Evolutionary conservation across 305 asterid species (phyloP).

Genomic region (Fraxinus angustifolia): DNA sequence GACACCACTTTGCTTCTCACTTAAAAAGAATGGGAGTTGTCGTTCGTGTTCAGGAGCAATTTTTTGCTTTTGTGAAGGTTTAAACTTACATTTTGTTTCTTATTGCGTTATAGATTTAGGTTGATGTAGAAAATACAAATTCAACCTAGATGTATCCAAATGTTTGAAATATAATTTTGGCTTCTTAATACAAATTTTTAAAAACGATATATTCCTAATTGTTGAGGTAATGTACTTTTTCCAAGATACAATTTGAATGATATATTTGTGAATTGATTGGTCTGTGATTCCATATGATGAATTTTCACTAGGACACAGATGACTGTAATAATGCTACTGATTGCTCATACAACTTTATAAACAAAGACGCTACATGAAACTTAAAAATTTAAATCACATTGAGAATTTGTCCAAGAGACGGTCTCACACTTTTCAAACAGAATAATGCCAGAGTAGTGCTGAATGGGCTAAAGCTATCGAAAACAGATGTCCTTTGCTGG

Average conservation of each 20-base stretch:
- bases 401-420: neutral
- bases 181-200: neutral
- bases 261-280: neutral
- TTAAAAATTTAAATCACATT: neutral
- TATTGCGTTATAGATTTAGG: neutral
- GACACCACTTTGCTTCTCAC: conserved; percentile 96
- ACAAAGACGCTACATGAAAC: neutral
- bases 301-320: neutral
- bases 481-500: neutral
- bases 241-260: neutral
- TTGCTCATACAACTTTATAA: neutral
- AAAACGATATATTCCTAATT: neutral
- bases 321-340: neutral
- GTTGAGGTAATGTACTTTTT: neutral
- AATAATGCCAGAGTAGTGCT: neutral
- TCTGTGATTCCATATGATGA: neutral
- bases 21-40: conserved; percentile 96
- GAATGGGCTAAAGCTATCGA: neutral
- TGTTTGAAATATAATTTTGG: neutral
- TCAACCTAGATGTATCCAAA: neutral
- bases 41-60: conserved; percentile 89
- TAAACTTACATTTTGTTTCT: neutral
- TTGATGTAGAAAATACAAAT: neutral
- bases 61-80: conserved; percentile 89
- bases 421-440: neutral